These are phyloP conservation scores for Forsythia suspensa DNA, from an alignment of 257 asterid species.

Conservation along the genomic window DNA sequence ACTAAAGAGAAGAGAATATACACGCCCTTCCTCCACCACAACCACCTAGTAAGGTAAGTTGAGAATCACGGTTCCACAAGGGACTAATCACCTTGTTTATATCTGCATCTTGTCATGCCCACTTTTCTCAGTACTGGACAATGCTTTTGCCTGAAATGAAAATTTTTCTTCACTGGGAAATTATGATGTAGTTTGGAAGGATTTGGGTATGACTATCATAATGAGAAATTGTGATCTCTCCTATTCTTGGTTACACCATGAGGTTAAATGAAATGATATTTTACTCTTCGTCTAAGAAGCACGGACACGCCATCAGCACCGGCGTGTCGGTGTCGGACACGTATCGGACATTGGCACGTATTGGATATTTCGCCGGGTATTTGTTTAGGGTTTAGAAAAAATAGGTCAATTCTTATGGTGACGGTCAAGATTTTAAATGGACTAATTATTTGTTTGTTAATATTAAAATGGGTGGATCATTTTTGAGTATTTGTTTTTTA, in stretches of 20 bases:
- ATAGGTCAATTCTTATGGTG: too few species aligned
- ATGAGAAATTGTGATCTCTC: neutral
- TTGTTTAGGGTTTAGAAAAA: too few species aligned
- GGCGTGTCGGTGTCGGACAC: too few species aligned
- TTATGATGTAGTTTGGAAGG: neutral
- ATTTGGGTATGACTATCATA: neutral
- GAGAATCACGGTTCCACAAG: constrained; percentile 7
- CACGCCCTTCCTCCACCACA: constrained; percentile 97
- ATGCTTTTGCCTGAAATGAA: neutral
- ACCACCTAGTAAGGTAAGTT: constrained; percentile 86
- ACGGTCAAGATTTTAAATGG: too few species aligned
- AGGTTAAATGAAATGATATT: neutral
- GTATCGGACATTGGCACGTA: too few species aligned
- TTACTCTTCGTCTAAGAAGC: neutral
- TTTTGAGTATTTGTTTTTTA: too few species aligned
- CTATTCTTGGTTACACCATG: neutral
- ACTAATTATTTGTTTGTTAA: too few species aligned
- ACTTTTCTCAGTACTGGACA: neutral
- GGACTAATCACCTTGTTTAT: neutral
- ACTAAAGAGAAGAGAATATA: constrained; percentile 80
- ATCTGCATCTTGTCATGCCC: neutral
- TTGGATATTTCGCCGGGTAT: too few species aligned
- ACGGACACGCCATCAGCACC: too few species aligned
- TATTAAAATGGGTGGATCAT: too few species aligned
- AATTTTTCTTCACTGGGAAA: neutral